Evolutionary conservation across 2,329 filamentous ascomycete species (phyloP).

Genomic region (Allantophomopsis lycopodina): DNA sequence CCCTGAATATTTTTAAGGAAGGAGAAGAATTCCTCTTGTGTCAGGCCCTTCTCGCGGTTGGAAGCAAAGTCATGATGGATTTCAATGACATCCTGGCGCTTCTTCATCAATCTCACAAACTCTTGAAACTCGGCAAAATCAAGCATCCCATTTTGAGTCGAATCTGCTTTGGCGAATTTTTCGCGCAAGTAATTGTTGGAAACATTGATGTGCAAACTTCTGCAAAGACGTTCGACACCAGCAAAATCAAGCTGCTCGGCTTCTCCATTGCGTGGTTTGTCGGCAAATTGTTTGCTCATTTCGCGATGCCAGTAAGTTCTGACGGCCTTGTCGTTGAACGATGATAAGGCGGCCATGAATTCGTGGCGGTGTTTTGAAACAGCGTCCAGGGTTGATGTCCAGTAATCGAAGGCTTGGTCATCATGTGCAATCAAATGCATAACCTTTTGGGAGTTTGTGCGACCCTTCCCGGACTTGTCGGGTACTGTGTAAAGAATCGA

Average conservation of each 20-base stretch:
- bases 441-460: constrained; percentile 44
- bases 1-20: constrained; percentile 66
- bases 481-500: constrained; percentile 78
- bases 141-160: constrained; percentile 48
- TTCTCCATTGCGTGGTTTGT: constrained; percentile 32
- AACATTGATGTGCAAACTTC: constrained; percentile 83
- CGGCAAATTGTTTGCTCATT: constrained; percentile 56
- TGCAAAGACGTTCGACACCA: constrained; percentile 73
- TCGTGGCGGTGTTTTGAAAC: constrained; percentile 80
- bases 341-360: constrained; percentile 78
- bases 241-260: constrained; percentile 64
- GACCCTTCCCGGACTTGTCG: constrained; percentile 56
- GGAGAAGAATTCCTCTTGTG: constrained; percentile 55
- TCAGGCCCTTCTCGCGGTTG: constrained; percentile 50
- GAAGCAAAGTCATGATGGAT: constrained; percentile 53
- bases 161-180: constrained; percentile 63
- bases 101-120: constrained; percentile 74
- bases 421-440: constrained; percentile 79
- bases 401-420: constrained; percentile 56
- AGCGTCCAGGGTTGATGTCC: constrained; percentile 73
- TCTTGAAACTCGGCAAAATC: constrained; percentile 71
- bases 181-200: constrained; percentile 58
- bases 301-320: constrained; percentile 76
- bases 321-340: constrained; percentile 72
- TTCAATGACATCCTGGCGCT: constrained; percentile 64